Conservation (phyloP, 805 yeast species). For the Millerozyma acaciae region DNA sequence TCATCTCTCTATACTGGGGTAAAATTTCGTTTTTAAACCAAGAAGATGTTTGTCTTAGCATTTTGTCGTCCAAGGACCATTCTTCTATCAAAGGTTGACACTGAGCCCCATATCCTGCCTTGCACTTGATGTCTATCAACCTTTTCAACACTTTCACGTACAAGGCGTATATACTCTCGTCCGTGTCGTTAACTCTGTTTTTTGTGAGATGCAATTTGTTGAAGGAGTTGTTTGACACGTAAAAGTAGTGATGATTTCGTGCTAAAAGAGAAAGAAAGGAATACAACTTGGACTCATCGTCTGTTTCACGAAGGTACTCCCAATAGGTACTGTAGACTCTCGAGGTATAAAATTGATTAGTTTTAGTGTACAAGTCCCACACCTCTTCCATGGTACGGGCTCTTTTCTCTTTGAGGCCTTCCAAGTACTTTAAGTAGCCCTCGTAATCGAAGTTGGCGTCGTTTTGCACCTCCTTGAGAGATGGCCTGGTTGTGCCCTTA, state of each 20-base stretch:
- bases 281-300: slow-evolving; percentile 16
- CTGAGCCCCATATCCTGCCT: slow-evolving; percentile 23
- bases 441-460: slow-evolving; percentile 37
- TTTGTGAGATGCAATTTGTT: slow-evolving; percentile 10
- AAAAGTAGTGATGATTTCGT: slow-evolving; percentile 12
- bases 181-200: slow-evolving; percentile 7
- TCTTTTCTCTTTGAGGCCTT: slow-evolving; percentile 24
- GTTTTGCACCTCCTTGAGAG: slow-evolving; percentile 25
- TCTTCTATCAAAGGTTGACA: slow-evolving; percentile 28
- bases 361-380: slow-evolving; percentile 31
- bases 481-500: slow-evolving; percentile 1
- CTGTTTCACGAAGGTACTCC: slow-evolving; percentile 15
- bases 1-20: slow-evolving; percentile 18
- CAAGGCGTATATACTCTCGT: slow-evolving; percentile 12
- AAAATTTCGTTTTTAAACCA: slow-evolving; percentile 19
- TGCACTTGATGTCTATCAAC: slow-evolving; percentile 27
- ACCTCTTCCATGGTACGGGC: slow-evolving; percentile 23
- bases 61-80: slow-evolving; percentile 31
- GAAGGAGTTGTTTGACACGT: slow-evolving; percentile 12
- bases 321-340: slow-evolving; percentile 22
- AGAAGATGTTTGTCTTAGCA: slow-evolving; percentile 19
- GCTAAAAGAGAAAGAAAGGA: slow-evolving; percentile 17
- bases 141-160: slow-evolving; percentile 20
- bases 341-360: slow-evolving; percentile 20
- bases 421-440: slow-evolving; percentile 26